A percentile compares a stretch with the other conserved stretches of the same genome.
Evolutionary conservation across 768 basidiomycete species (phyloP).

Genomic region (Panellus pusillus): DNA sequence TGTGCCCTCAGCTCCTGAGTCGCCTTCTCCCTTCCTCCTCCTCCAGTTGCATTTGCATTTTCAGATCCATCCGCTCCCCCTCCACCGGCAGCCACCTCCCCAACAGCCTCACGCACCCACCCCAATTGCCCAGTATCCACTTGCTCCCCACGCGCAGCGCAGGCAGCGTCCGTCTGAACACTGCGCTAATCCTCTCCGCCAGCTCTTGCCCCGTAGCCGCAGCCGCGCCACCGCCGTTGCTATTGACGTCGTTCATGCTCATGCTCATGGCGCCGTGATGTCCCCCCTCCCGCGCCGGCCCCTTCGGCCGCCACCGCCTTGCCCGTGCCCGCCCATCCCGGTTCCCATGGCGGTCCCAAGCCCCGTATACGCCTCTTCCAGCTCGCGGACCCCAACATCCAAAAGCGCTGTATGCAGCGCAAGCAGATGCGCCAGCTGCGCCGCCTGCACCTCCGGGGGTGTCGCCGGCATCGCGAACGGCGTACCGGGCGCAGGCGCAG

Average conservation of each 20-base stretch:
- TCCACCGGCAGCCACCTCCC: slow-evolving; percentile 10
- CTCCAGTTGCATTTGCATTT: slow-evolving; percentile 17
- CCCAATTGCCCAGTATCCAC: slow-evolving; percentile 81
- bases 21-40: slow-evolving; percentile 31
- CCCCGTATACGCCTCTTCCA: slow-evolving; percentile 31
- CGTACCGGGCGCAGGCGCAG: neutral
- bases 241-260: neutral
- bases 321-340: neutral
- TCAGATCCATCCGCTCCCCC: slow-evolving; percentile 20
- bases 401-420: slow-evolving; percentile 50
- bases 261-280: neutral
- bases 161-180: slow-evolving; percentile 82
- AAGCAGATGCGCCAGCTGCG: slow-evolving; percentile 43
- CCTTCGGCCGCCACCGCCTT: neutral
- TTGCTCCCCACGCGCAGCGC: slow-evolving; percentile 85
- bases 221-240: neutral
- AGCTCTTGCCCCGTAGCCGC: slow-evolving; percentile 47
- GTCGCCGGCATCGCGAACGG: neutral
- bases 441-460: neutral
- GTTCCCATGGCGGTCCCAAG: too few relatives aligned
- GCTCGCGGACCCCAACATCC: slow-evolving; percentile 45
- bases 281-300: neutral
- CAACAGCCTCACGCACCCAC: slow-evolving; percentile 50
- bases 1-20: slow-evolving; percentile 35
- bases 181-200: slow-evolving; percentile 82